A percentile compares a stretch with the other conserved stretches of the same genome.
Conservation (phyloP, 257 asterid species). For the Lycium barbarum region DNA sequence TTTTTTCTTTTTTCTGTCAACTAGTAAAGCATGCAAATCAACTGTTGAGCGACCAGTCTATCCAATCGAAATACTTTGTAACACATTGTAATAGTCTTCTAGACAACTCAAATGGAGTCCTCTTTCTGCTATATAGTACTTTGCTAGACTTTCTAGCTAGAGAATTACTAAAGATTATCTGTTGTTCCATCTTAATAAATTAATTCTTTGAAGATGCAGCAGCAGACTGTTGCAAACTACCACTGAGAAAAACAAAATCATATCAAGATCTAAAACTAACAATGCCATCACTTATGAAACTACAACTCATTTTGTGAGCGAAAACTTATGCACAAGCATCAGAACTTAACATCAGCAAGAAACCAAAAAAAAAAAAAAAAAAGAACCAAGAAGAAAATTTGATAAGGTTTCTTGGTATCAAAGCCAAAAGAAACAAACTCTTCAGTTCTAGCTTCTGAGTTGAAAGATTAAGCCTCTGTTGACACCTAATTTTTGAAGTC, state of each 20-base stretch:
- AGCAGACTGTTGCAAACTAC: background rate
- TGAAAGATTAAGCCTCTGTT: conserved; percentile 40
- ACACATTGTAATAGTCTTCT: background rate
- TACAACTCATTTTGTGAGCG: conserved; percentile 10
- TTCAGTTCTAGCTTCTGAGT: background rate
- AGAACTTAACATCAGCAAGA: no score
- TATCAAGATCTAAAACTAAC: background rate
- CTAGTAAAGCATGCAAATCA: background rate
- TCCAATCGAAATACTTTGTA: background rate
- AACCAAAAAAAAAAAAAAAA: background rate
- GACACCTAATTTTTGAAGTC: no score
- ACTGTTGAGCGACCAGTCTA: background rate
- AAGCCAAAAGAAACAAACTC: conserved; percentile 13
- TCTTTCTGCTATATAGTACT: background rate
- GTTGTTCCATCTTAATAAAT: background rate
- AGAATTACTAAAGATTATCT: background rate
- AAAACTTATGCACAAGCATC: background rate
- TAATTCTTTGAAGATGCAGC: background rate
- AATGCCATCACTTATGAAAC: background rate
- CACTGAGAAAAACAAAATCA: background rate
- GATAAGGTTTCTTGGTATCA: background rate
- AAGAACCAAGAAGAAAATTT: background rate
- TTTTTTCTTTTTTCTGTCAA: background rate
- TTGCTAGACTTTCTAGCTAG: background rate
- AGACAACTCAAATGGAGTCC: background rate